Evolutionary conservation across 106 monocot genomes (phyloP).

Genomic region (Alisma plantagoaquatica): DNA sequence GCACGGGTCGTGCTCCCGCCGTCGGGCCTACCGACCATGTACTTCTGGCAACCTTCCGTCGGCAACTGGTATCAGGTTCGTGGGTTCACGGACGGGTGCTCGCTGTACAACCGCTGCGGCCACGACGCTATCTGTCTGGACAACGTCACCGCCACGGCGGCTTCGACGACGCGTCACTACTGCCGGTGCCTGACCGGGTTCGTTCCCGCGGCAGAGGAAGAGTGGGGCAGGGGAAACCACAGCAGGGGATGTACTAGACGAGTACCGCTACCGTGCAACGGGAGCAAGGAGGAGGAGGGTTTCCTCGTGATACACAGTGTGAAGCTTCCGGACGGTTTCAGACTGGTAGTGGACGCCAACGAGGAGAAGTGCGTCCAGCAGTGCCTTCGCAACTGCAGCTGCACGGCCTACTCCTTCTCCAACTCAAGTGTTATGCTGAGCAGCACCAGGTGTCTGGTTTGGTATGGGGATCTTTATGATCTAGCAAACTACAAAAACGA

Average conservation of each 20-base stretch:
- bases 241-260: conserved; percentile 14
- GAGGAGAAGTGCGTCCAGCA: conserved; percentile 7
- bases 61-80: neutral
- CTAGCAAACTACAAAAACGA: neutral
- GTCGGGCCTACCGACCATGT: neutral
- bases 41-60: neutral
- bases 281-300: neutral
- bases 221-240: conserved; percentile 3
- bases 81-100: neutral
- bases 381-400: conserved; percentile 10
- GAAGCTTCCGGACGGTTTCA: conserved; percentile 10
- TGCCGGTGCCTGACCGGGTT: conserved; percentile 21
- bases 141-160: neutral
- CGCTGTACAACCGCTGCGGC: conserved; percentile 14
- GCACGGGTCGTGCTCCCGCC: neutral
- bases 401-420: conserved; percentile 21
- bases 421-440: neutral
- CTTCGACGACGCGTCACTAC: too few relatives aligned
- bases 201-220: conserved; percentile 1
- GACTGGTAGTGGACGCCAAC: neutral
- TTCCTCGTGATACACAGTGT: conserved; percentile 5
- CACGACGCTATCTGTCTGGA: conserved; percentile 20
- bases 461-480: conserved; percentile 17
- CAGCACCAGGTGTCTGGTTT: conserved; percentile 16
- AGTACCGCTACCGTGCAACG: conserved; percentile 1